These are phyloP conservation scores for Paralagenidium karlingii DNA, from an alignment of 352 stramenopile genomes.

Conservation along the genomic window DNA sequence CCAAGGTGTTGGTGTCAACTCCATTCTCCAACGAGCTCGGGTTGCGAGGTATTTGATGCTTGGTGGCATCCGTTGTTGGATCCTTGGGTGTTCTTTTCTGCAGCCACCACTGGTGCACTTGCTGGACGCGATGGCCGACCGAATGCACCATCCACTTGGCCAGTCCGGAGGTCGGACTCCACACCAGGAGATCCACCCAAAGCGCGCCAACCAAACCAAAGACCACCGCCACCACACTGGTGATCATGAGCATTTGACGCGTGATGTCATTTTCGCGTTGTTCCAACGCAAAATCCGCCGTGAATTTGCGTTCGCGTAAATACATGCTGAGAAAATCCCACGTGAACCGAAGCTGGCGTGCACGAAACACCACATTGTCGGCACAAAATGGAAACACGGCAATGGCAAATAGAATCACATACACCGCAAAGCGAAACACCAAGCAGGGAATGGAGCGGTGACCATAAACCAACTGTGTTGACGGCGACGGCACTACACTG, in stretches of 20 bases:
- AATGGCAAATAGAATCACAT: constrained; percentile 13
- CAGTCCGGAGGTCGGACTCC: too few species aligned
- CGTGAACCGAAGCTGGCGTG: constrained; percentile 24
- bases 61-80: too few species aligned
- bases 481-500: too few species aligned
- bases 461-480: too few species aligned
- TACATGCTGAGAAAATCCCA: constrained; percentile 26
- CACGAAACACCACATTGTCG: constrained; percentile 22
- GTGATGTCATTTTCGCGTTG: constrained; percentile 11
- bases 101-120: too few species aligned
- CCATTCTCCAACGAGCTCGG: too few species aligned
- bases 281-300: constrained; percentile 14
- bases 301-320: constrained; percentile 17
- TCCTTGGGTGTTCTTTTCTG: too few species aligned
- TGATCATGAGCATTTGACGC: constrained; percentile 5
- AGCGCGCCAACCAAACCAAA: constrained; percentile 7
- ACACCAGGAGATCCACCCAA: constrained; percentile 16
- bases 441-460: too few species aligned
- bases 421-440: constrained; percentile 20
- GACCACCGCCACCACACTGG: constrained; percentile 7
- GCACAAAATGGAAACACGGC: constrained; percentile 13
- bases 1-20: too few species aligned
- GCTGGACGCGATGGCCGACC: too few species aligned
- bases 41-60: too few species aligned
- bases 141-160: too few species aligned